A percentile compares a stretch with the other conserved stretches of the same genome.
Conservation (phyloP, 129 eudicot genomes). For the Artemisia annua region DNA sequence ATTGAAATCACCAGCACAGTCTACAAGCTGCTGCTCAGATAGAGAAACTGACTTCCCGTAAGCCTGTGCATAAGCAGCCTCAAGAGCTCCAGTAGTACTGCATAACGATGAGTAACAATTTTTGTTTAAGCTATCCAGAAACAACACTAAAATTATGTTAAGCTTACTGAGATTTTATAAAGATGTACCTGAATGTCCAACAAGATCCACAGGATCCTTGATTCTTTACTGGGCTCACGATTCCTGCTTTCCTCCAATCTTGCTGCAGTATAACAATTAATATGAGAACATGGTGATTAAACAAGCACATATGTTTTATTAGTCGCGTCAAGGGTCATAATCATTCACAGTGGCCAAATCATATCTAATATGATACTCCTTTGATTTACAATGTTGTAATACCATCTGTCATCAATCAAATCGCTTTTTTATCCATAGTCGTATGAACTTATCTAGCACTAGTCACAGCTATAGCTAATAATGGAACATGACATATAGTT, state of each 20-base stretch:
- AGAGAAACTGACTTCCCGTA: constrained; percentile 72
- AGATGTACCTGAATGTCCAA: constrained; percentile 92
- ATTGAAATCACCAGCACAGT: constrained; percentile 84
- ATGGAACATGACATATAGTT: neutral
- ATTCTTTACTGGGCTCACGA: constrained; percentile 84
- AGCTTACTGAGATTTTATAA: neutral
- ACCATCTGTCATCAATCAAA: neutral
- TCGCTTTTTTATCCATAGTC: neutral
- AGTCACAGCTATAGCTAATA: neutral
- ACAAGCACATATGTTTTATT: neutral
- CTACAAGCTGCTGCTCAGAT: constrained; percentile 98
- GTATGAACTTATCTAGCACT: neutral
- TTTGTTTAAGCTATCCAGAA: neutral
- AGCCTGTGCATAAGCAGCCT: constrained; percentile 98
- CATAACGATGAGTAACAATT: constrained; percentile 4
- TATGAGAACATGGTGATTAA: neutral
- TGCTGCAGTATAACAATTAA: constrained; percentile 50
- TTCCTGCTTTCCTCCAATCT: constrained; percentile 92
- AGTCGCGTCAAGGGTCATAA: neutral
- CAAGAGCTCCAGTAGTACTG: constrained; percentile 96
- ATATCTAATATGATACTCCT: neutral
- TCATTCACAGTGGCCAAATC: neutral
- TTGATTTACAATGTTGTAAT: neutral
- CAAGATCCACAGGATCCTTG: constrained; percentile 98
- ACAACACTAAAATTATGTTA: neutral